Base-by-base conservation (phyloP, 208 protist genomes). In the Herpetomonas tarakana region DNA sequence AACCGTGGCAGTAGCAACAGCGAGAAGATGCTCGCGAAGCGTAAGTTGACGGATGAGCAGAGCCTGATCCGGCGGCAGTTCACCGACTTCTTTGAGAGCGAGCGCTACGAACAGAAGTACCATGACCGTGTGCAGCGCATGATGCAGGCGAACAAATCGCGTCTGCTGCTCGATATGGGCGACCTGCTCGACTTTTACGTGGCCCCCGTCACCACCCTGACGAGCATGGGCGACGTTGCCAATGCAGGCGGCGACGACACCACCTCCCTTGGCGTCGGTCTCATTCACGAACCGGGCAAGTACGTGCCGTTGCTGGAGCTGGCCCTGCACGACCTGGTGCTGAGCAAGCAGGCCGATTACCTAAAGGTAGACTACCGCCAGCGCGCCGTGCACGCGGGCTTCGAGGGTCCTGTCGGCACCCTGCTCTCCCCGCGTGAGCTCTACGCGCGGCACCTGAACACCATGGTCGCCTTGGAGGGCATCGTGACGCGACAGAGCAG, bases 401-500 rank as follows among this genome's bases (percentile, higher is more conserved):
- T 99, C 50, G 84, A 96, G 21, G 98, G 98, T 14, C 83, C 84
- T 7, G 97, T 99, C 62, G 98, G 97, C 35, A 57, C 63, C 16
- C 74, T 97, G 51, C 80, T 99, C 7, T 98, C 94, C 0, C 98
- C 98, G 12, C 91, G 98, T 41, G 81, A 92, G 39, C 76, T 99
- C 7, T 85, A 83, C 49, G 83, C 97, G 1, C 50, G 70, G 2
- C 92, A 98, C 47, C 59, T 99, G n/a, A 97, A 97, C 64, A 88
- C 86, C 18, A 72, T 99, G 59, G 95, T 99, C 1, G 91, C 86
- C 28, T 68, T 99, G 19, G 96, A 99, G 56, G 98, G 98, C 49
- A 99, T 99, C 58, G 83, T 99, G 1, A 99, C 97, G 21, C 98
- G 98, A 52, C 97, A 98, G 92, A 92, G 79, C 2, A 73, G 82